A percentile compares a stretch with the other conserved stretches of the same genome.
Conservation (phyloP, 352 stramenopile species). For the Saprolegnia parasitica region DNA sequence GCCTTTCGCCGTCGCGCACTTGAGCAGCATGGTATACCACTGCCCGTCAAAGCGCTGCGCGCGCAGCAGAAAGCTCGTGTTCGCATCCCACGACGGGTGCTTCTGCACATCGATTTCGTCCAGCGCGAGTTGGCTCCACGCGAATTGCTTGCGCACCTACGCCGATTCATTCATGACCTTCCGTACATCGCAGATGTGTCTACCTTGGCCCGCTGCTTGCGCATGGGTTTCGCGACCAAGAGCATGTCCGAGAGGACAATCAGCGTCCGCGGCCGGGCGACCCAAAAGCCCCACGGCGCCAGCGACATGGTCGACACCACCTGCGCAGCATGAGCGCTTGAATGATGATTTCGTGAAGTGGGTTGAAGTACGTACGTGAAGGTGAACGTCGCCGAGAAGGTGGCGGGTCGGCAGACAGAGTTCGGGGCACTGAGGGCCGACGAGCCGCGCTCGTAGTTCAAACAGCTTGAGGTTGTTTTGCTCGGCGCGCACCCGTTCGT, state of each 20-base stretch:
- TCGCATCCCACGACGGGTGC: constrained; percentile 3
- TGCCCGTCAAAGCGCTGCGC: background rate
- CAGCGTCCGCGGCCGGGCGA: constrained; percentile 37
- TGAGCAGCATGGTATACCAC: background rate
- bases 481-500: constrained; percentile 56
- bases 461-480: constrained; percentile 56
- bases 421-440: constrained; percentile 38
- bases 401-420: constrained; percentile 48
- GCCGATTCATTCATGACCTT: background rate
- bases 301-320: constrained; percentile 18
- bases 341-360: too few species aligned
- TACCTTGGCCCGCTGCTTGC: constrained; percentile 47
- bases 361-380: constrained; percentile 36
- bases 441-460: constrained; percentile 40
- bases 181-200: background rate
- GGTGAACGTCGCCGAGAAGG: constrained; percentile 41
- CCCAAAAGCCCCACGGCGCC: constrained; percentile 23
- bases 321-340: constrained; percentile 12
- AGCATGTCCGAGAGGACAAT: constrained; percentile 64
- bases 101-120: constrained; percentile 6
- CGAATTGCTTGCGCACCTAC: constrained; percentile 7
- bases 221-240: constrained; percentile 47
- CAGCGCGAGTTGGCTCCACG: background rate
- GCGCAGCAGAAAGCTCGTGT: constrained; percentile 2
- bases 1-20: background rate